Percentiles rank a stretch among this genome's conserved stretches.
Conservation (phyloP, 1,139 yeast genomes). For the Suhomyces kunorum region DNA sequence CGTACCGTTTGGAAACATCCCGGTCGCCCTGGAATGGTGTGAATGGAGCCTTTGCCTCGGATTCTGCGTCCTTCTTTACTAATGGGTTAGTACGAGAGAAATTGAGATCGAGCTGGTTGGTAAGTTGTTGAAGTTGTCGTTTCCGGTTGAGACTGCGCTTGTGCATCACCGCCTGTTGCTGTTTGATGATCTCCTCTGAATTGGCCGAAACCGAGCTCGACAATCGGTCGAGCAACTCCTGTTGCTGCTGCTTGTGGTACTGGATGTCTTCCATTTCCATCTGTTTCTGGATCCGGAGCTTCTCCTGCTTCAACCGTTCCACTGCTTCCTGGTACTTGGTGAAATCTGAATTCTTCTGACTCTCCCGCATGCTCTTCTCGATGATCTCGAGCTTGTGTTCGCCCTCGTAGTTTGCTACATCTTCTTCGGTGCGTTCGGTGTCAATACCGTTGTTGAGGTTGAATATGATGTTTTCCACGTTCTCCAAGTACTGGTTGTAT, state of each 20-base stretch:
- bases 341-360: conserved; percentile 66
- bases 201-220: conserved; percentile 53
- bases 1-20: conserved; percentile 46
- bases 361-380: conserved; percentile 63
- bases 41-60: conserved; percentile 57
- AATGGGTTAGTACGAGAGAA: conserved; percentile 32
- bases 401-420: conserved; percentile 69
- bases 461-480: conserved; percentile 77
- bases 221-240: conserved; percentile 70
- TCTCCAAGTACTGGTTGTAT: conserved; percentile 78
- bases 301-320: conserved; percentile 59
- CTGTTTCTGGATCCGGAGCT: conserved; percentile 63
- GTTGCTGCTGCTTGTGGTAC: conserved; percentile 57
- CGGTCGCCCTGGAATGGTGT: conserved; percentile 95
- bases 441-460: conserved; percentile 73
- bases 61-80: conserved; percentile 25
- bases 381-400: conserved; percentile 74
- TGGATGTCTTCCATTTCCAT: conserved; percentile 67
- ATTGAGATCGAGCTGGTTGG: conserved; percentile 49
- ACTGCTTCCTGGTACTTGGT: conserved; percentile 58
- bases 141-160: conserved; percentile 69
- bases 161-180: conserved; percentile 43
- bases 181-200: conserved; percentile 53
- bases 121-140: conserved; percentile 64
- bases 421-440: conserved; percentile 68